Evolutionary conservation across 2,329 filamentous ascomycete species (phyloP).

Genomic region (Tetracladium maxilliforme): DNA sequence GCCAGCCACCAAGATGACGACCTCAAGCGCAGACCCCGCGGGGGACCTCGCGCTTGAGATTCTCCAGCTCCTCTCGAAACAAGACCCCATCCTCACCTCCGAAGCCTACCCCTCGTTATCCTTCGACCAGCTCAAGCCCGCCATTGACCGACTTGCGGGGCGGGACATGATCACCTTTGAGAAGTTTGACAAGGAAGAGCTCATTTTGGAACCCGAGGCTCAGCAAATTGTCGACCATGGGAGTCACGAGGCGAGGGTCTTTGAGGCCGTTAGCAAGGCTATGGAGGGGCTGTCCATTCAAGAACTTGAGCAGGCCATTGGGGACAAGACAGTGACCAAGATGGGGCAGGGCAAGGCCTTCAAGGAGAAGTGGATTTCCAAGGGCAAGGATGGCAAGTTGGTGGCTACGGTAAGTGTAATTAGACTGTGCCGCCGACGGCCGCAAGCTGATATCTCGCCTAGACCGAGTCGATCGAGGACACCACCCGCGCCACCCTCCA

Average conservation of each 20-base stretch:
- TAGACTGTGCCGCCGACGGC: neutral
- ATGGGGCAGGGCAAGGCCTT: constrained; percentile 93
- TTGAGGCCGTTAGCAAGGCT: constrained; percentile 55
- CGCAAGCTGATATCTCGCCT: constrained; percentile 4
- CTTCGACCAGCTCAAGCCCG: constrained; percentile 65
- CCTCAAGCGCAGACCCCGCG: constrained; percentile 21
- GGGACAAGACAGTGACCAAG: constrained; percentile 60
- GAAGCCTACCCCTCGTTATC: constrained; percentile 53
- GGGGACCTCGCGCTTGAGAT: constrained; percentile 48
- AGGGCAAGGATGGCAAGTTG: constrained; percentile 41
- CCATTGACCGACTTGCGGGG: constrained; percentile 72
- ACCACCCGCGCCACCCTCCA: constrained; percentile 62
- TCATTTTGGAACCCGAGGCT: constrained; percentile 60
- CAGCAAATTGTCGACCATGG: constrained; percentile 59
- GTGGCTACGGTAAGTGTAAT: constrained; percentile 29
- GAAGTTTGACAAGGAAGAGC: constrained; percentile 66
- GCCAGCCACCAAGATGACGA: constrained; percentile 21
- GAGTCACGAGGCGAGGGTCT: constrained; percentile 72
- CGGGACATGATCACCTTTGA: constrained; percentile 81
- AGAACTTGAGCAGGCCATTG: constrained; percentile 55
- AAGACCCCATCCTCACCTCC: constrained; percentile 51
- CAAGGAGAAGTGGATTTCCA: constrained; percentile 59
- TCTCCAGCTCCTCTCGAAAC: constrained; percentile 47
- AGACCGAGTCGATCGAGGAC: constrained; percentile 64
- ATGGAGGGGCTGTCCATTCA: constrained; percentile 70